A percentile compares a stretch with the other conserved stretches of the same genome.
phyloP scores from a whole-genome alignment of 306 rosid genomes.

The Acacia crassicarpa region DNA sequence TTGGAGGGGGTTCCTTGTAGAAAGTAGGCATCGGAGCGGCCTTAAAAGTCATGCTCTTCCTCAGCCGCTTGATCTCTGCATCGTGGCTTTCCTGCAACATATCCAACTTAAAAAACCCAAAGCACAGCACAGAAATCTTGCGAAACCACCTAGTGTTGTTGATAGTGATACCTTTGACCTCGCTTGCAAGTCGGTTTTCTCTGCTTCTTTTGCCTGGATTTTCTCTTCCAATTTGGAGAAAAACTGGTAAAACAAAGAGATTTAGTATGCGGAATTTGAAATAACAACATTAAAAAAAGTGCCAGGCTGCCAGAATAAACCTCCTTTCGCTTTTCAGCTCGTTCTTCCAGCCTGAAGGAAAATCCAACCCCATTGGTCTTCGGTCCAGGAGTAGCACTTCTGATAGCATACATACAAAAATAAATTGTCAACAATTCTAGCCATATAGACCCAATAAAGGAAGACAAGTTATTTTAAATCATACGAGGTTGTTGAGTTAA shows the following conservation, averaged over 20 bases:
- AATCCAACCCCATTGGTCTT: conserved; percentile 63
- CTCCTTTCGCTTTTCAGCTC: conserved; percentile 97
- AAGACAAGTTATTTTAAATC: conserved; percentile 29
- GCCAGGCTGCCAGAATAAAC: conserved; percentile 35
- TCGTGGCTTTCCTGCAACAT: conserved; percentile 72
- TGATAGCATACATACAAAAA: conserved; percentile 38
- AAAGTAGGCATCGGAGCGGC: conserved; percentile 95
- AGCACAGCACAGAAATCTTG: neutral
- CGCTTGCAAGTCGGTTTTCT: conserved; percentile 66
- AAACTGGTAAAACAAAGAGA: conserved; percentile 55
- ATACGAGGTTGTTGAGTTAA: conserved; percentile 81
- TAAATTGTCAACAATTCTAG: conserved; percentile 12
- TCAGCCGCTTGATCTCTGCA: conserved; percentile 83
- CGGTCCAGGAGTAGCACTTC: conserved; percentile 52
- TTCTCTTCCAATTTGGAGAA: conserved; percentile 93
- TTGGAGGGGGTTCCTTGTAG: conserved; percentile 93
- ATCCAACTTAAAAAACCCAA: conserved; percentile 5
- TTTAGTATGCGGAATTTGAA: conserved; percentile 9
- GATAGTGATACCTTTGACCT: conserved; percentile 70
- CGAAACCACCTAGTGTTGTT: neutral
- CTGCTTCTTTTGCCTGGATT: conserved; percentile 89
- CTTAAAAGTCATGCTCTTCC: conserved; percentile 80
- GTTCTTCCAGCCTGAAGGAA: conserved; percentile 84
- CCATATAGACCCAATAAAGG: conserved; percentile 5
- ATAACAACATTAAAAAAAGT: conserved; percentile 6